Evolutionary conservation across 2,329 filamentous ascomycete species (phyloP).

Genomic region (Aureobasidium vineae): DNA sequence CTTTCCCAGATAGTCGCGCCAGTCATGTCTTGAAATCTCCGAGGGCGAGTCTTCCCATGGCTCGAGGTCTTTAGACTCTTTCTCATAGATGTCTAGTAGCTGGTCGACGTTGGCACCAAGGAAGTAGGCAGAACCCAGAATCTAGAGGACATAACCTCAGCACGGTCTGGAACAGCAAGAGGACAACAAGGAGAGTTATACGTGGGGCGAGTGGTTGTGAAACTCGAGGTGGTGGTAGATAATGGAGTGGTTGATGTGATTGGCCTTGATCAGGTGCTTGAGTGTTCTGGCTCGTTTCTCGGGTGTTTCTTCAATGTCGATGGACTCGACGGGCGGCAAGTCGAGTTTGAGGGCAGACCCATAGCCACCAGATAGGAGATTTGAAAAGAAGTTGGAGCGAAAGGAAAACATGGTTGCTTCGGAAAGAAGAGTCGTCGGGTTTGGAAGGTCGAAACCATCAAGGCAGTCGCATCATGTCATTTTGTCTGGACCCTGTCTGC

Average conservation of each 20-base stretch:
- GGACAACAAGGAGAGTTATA: slow-evolving; percentile 39
- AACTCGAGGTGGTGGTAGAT: slow-evolving; percentile 71
- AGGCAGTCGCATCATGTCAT: slow-evolving; percentile 23
- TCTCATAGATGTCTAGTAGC: slow-evolving; percentile 77
- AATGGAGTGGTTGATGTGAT: slow-evolving; percentile 86
- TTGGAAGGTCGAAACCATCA: slow-evolving; percentile 2
- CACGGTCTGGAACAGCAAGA: slow-evolving; percentile 22
- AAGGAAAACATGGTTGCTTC: slow-evolving; percentile 28
- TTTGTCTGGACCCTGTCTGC: slow-evolving; percentile 18
- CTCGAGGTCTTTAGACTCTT: slow-evolving; percentile 67
- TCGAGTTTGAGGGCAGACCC: slow-evolving; percentile 37
- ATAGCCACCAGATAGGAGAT: slow-evolving; percentile 11
- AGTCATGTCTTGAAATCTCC: slow-evolving; percentile 80
- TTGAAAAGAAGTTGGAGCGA: slow-evolving; percentile 24
- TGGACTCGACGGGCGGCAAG: slow-evolving; percentile 67
- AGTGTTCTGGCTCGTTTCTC: slow-evolving; percentile 79
- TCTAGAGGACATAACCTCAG: slow-evolving; percentile 42
- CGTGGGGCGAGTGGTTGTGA: slow-evolving; percentile 81
- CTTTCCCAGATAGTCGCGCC: slow-evolving; percentile 80
- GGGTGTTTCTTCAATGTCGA: slow-evolving; percentile 74
- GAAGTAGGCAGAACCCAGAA: slow-evolving; percentile 80
- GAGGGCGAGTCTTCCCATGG: slow-evolving; percentile 80
- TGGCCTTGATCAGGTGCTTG: slow-evolving; percentile 86
- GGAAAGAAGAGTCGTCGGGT: background rate
- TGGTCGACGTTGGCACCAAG: slow-evolving; percentile 72